Evolutionary conservation across 2,329 filamentous ascomycete species (phyloP).

Genomic region (Fusarium sp.): DNA sequence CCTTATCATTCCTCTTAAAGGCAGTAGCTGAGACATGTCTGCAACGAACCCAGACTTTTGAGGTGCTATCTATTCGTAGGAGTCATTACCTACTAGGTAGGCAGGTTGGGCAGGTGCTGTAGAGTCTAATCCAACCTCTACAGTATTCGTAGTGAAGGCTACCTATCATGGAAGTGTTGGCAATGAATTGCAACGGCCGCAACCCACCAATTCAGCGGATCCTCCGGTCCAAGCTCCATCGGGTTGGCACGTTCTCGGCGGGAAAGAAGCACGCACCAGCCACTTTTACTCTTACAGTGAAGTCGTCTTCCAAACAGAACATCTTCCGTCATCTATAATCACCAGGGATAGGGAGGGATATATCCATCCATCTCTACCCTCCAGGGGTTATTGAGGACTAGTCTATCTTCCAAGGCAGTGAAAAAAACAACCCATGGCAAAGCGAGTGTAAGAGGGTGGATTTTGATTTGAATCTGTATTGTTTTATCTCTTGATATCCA

Average conservation of each 20-base stretch:
- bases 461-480: conserved; percentile 6
- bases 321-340: conserved; percentile 42
- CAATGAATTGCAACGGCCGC: conserved; percentile 22
- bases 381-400: conserved; percentile 39
- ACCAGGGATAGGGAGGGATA: conserved; percentile 23
- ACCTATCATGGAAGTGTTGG: not conserved
- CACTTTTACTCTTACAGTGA: conserved; percentile 16
- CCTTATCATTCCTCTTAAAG: not conserved
- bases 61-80: not conserved
- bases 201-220: conserved; percentile 37
- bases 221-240: conserved; percentile 33
- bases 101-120: not conserved
- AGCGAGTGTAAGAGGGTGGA: conserved; percentile 5
- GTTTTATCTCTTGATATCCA: conserved; percentile 9
- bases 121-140: not conserved
- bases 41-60: not conserved
- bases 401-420: conserved; percentile 44
- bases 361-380: conserved; percentile 4
- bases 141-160: not conserved
- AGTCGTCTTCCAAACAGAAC: conserved; percentile 27
- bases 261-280: conserved; percentile 26
- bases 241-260: conserved; percentile 30
- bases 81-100: too few relatives aligned
- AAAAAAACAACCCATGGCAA: conserved; percentile 10
- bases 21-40: not conserved